Conservation (phyloP, 2,329 filamentous ascomycete species). For the Sporothrix luriei region DNA sequence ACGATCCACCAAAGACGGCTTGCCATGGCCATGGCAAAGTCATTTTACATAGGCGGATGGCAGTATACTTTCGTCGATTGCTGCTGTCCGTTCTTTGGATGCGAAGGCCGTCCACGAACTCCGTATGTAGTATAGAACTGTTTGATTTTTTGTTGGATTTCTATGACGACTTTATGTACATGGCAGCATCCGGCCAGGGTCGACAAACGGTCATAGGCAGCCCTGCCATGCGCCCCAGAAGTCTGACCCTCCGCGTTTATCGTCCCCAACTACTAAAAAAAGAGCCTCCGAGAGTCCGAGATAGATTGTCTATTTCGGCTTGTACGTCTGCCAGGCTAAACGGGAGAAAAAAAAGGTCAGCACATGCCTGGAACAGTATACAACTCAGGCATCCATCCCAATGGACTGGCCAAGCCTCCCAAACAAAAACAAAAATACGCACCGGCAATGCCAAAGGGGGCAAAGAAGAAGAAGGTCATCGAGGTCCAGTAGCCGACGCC, state of each 20-base stretch:
- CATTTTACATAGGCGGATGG: no score
- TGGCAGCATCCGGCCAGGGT: neutral
- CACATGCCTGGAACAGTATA: neutral
- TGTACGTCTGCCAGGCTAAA: slow-evolving; percentile 56
- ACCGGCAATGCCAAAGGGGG: slow-evolving; percentile 66
- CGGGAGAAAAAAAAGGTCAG: neutral
- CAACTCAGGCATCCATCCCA: neutral
- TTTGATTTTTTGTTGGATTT: slow-evolving; percentile 28
- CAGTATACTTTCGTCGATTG: no score
- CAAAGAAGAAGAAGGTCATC: slow-evolving; percentile 59
- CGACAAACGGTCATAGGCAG: neutral
- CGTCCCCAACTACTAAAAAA: neutral
- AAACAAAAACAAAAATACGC: slow-evolving; percentile 43
- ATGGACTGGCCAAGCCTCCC: no score
- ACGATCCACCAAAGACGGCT: neutral
- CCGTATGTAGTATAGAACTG: neutral
- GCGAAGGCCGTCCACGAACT: no score
- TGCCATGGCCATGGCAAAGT: no score
- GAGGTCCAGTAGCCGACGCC: slow-evolving; percentile 79
- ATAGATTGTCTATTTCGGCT: slow-evolving; percentile 47
- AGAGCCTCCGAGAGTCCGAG: slow-evolving; percentile 28
- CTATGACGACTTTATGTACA: slow-evolving; percentile 41
- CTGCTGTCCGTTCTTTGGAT: no score
- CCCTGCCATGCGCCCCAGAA: neutral
- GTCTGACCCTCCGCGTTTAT: slow-evolving; percentile 5